These are phyloP conservation scores for Erodium moschatum DNA, from an alignment of 441 rosid genomes.

Conservation along the genomic window DNA sequence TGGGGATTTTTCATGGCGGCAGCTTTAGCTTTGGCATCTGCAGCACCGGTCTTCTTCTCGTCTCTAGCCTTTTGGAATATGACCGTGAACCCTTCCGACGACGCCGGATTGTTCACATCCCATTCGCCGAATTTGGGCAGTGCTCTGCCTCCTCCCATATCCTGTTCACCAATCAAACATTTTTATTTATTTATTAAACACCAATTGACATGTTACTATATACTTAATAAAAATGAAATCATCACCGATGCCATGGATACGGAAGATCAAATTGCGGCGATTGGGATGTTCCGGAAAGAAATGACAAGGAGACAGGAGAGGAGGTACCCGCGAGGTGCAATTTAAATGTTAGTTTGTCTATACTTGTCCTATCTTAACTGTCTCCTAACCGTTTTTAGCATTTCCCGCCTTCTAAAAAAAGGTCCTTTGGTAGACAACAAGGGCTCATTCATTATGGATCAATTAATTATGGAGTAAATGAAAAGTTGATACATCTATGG, in stretches of 20 bases:
- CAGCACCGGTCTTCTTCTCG: background rate
- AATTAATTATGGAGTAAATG: too few relatives aligned
- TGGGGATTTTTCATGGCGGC: too few relatives aligned
- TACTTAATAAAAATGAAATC: too few relatives aligned
- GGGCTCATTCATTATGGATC: too few relatives aligned
- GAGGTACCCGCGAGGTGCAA: background rate
- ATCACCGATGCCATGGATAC: background rate
- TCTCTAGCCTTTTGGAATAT: background rate
- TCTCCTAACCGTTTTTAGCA: background rate
- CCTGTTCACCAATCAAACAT: background rate
- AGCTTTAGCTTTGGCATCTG: background rate
- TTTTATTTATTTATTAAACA: too few relatives aligned
- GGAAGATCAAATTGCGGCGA: background rate
- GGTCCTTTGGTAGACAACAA: too few relatives aligned
- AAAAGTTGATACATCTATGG: too few relatives aligned
- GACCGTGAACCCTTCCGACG: background rate
- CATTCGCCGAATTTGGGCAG: slow-evolving; percentile 6
- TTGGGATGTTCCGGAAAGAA: background rate
- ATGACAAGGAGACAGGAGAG: background rate
- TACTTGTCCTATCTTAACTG: background rate
- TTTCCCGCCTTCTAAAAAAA: background rate
- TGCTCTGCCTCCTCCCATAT: slow-evolving; percentile 8
- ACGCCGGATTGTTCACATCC: background rate
- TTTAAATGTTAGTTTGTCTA: background rate
- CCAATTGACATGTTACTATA: too few relatives aligned